A percentile compares a stretch with the other conserved stretches of the same genome.
Conservation (phyloP, 345 rosid species). For the Ceriops tagal region DNA sequence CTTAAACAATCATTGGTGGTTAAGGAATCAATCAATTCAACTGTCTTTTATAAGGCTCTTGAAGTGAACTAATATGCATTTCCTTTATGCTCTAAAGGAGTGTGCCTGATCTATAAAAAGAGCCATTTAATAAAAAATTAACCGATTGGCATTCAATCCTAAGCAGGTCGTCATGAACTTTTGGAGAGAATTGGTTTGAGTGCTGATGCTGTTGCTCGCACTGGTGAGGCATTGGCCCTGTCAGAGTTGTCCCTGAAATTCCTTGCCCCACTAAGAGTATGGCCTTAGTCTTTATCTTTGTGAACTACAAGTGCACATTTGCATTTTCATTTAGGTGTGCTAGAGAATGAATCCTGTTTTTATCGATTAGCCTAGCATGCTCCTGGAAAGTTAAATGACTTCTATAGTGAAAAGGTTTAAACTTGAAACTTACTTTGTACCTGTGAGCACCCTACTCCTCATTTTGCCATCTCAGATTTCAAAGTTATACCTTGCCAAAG, state of each 20-base stretch:
- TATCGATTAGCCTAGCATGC: not conserved
- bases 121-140: too few species aligned
- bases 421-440: not conserved
- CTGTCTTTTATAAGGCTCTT: not conserved
- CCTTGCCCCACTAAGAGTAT: slow-evolving; percentile 70
- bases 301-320: not conserved
- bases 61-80: not conserved
- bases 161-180: slow-evolving; percentile 72
- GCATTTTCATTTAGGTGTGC: not conserved
- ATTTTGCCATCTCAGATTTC: not conserved
- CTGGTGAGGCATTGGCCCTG: slow-evolving; percentile 61
- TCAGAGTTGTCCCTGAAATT: slow-evolving; percentile 75
- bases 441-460: not conserved
- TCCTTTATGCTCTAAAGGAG: not conserved
- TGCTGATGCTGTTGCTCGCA: slow-evolving; percentile 70
- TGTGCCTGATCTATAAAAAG: not conserved
- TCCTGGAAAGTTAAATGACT: not conserved
- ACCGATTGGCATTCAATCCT: slow-evolving; percentile 1
- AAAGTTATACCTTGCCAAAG: not conserved
- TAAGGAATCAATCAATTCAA: not conserved
- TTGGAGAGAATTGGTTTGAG: slow-evolving; percentile 61
- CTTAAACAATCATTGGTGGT: not conserved
- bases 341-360: not conserved
- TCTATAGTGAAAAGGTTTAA: not conserved
- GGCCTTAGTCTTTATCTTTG: slow-evolving; percentile 11